Conservation (phyloP, 2,329 filamentous ascomycete genomes). For the Myriosclerotinia curreyana region DNA sequence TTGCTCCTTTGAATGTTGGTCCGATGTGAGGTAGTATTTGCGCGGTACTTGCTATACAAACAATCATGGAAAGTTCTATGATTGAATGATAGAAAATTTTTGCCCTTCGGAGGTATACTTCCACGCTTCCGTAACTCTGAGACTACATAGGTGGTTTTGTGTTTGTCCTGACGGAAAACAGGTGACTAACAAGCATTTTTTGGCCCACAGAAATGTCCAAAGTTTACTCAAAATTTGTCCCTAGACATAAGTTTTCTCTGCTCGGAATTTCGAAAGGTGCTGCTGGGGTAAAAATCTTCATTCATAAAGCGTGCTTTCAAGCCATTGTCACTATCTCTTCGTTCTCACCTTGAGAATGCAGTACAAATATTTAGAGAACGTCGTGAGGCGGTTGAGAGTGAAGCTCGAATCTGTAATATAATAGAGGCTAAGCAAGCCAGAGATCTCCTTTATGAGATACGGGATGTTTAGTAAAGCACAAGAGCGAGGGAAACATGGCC, state of each 20-base stretch:
- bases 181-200: neutral
- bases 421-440: neutral
- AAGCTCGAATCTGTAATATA: neutral
- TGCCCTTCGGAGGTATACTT: constrained; percentile 12
- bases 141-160: too few relatives aligned
- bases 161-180: neutral
- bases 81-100: constrained; percentile 9
- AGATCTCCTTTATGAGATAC: neutral
- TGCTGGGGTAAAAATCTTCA: neutral
- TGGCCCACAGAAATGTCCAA: neutral
- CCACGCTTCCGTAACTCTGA: neutral
- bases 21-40: constrained; percentile 1
- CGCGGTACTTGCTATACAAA: neutral
- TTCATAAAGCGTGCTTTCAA: neutral
- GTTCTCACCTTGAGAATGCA: neutral
- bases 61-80: constrained; percentile 1
- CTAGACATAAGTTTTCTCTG: neutral
- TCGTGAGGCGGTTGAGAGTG: neutral
- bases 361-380: neutral
- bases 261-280: neutral
- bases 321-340: neutral
- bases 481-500: neutral
- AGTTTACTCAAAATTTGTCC: neutral
- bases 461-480: neutral
- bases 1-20: neutral